Conservation (phyloP, 805 yeast genomes). For the Candida orba region DNA sequence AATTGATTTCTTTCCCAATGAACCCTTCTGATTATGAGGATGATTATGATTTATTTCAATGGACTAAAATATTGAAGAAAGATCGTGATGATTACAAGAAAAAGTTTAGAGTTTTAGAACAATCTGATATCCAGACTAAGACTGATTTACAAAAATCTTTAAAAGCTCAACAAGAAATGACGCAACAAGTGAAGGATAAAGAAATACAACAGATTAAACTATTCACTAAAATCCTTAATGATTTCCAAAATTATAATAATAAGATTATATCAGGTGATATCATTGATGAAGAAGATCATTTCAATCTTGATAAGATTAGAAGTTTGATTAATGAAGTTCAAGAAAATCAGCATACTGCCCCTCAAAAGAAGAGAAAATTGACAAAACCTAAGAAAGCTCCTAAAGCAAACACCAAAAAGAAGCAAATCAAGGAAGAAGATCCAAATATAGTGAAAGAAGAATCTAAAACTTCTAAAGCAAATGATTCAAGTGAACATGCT, state of each 20-base stretch:
- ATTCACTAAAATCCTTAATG: conserved; percentile 17
- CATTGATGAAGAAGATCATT: conserved; percentile 13
- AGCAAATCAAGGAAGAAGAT: neutral
- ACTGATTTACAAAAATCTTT: neutral
- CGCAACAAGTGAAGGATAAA: conserved; percentile 5
- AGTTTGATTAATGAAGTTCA: conserved; percentile 1
- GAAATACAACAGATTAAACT: conserved; percentile 12
- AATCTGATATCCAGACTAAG: neutral
- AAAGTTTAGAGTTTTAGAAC: neutral
- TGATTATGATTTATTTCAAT: conserved; percentile 16
- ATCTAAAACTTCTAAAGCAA: neutral
- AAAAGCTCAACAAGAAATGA: conserved; percentile 9
- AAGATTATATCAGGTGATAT: conserved; percentile 15
- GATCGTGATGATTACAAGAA: conserved; percentile 6
- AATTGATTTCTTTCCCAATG: conserved; percentile 7
- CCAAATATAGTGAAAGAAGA: conserved; percentile 1
- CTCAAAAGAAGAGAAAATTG: conserved; percentile 4
- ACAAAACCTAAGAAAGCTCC: neutral
- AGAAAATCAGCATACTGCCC: neutral
- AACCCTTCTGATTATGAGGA: conserved; percentile 3
- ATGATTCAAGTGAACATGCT: neutral
- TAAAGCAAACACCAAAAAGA: neutral
- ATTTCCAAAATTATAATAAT: conserved; percentile 14
- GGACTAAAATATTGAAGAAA: conserved; percentile 12
- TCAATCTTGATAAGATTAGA: conserved; percentile 13